Evolutionary conservation across 2,329 filamentous ascomycete species (phyloP).

Genomic region (Tricladium varicosporioides): DNA sequence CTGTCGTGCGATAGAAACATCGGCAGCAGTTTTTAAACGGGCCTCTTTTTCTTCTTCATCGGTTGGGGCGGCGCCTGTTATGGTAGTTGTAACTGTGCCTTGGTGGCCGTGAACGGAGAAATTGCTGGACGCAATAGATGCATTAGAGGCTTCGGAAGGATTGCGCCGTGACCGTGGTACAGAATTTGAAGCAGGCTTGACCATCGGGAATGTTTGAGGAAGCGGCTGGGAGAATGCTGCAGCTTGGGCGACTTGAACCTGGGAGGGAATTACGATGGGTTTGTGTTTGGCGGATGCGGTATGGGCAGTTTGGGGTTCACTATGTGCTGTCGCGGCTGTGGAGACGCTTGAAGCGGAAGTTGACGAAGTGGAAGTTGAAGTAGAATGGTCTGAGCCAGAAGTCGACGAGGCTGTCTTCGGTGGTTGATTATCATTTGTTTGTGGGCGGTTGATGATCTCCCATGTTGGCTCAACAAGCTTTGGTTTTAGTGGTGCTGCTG

Average conservation of each 20-base stretch:
- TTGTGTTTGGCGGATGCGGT: conserved; percentile 3
- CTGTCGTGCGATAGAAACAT: conserved; percentile 66
- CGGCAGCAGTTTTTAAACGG: conserved; percentile 53
- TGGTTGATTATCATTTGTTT: background rate
- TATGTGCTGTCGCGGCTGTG: conserved; percentile 19
- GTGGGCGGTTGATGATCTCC: conserved; percentile 25
- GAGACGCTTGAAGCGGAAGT: conserved; percentile 8
- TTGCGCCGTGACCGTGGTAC: conserved; percentile 1
- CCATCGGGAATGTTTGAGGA: conserved; percentile 5
- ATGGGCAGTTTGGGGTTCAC: conserved; percentile 3
- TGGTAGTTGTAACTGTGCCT: no score
- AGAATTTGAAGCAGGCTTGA: conserved; percentile 2
- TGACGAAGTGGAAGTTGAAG: conserved; percentile 20
- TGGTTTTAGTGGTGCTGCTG: conserved; percentile 17
- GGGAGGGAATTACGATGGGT: conserved; percentile 2
- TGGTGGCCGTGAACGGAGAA: background rate
- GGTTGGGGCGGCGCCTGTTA: background rate
- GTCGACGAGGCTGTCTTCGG: conserved; percentile 13
- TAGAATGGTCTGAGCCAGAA: conserved; percentile 21
- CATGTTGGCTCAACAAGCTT: conserved; percentile 24
- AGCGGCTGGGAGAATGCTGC: conserved; percentile 1
- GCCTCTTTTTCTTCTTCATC: conserved; percentile 40
- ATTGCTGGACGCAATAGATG: background rate
- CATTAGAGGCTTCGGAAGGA: conserved; percentile 4
- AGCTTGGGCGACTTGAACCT: background rate